Evolutionary conservation across 805 yeast genomes (phyloP).

Genomic region (Candida yuanshanica): DNA sequence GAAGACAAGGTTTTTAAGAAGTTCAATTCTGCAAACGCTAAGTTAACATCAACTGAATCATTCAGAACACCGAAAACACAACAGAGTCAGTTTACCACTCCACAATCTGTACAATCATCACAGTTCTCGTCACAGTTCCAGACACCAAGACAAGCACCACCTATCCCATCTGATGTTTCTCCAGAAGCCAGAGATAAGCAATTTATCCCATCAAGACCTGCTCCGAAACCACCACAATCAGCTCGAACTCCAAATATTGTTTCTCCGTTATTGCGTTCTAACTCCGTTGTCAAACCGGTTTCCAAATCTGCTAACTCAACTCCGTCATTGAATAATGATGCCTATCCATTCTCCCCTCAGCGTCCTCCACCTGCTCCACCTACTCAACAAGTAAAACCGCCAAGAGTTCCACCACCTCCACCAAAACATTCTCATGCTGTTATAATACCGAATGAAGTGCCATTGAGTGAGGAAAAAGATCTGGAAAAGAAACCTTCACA

Average conservation of each 20-base stretch:
- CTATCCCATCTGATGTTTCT: slow-evolving; percentile 13
- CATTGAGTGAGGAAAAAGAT: slow-evolving; percentile 13
- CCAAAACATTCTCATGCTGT: slow-evolving; percentile 19
- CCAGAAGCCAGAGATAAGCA: slow-evolving; percentile 29
- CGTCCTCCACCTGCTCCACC: slow-evolving; percentile 21
- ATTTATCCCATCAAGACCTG: slow-evolving; percentile 62
- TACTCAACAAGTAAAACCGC: slow-evolving; percentile 20
- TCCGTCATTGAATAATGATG: slow-evolving; percentile 11
- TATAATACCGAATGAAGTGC: slow-evolving; percentile 7
- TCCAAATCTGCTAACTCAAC: slow-evolving; percentile 17
- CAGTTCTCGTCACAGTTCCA: slow-evolving; percentile 18
- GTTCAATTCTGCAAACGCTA: slow-evolving; percentile 26
- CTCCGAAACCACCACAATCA: slow-evolving; percentile 51
- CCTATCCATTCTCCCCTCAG: slow-evolving; percentile 19
- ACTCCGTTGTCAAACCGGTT: slow-evolving; percentile 9
- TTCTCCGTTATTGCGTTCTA: slow-evolving; percentile 23
- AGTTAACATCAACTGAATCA: slow-evolving; percentile 26
- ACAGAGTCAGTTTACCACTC: slow-evolving; percentile 17
- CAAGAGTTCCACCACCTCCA: slow-evolving; percentile 23
- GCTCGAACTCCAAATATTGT: slow-evolving; percentile 17
- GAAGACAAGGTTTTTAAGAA: slow-evolving; percentile 37
- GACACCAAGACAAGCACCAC: slow-evolving; percentile 25
- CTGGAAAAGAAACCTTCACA: slow-evolving; percentile 1
- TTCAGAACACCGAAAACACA: slow-evolving; percentile 28
- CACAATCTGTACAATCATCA: slow-evolving; percentile 18